Evolutionary conservation across 2,329 filamentous ascomycete species (phyloP), one percentile per base, ranked within the genome.

Genomic region (Diaporthe amygdali): DNA sequence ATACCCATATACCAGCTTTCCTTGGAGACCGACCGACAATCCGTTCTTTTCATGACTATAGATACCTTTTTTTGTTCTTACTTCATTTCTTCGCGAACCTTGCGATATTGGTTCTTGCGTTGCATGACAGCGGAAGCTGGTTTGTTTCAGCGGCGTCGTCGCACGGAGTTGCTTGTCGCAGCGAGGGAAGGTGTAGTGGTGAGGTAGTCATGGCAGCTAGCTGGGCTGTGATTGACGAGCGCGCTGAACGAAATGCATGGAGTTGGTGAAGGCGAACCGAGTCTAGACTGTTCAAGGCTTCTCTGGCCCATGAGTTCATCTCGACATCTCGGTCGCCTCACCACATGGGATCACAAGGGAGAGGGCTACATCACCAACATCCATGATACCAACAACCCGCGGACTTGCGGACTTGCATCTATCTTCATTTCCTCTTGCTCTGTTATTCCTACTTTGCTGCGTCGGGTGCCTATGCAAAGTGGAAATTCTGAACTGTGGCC

Each of bases 11-110:
- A 54, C 55, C 44, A 56, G 52, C 52, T 54, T 69, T 51, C 17
- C 54, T 66, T 61, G 69, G 52, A 39, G 30, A 68, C 69, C 64
- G 52, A 71, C 71, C 69, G 49, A 55, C 39, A 66, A 66, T 61
- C 51, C 71, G 25, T 47, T 73, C 64, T 22, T 66, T 68, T 68
- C 66, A 59, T 71, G 32, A 72, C 25, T 30, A 61, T 70, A 72
- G 61, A 70, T 56, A 67, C 52, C 52, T 56, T 37, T n/a, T 68
- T 54, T 8, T 46, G n/a, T n/a, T 14, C n/a, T 49, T 44, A 27
- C 44, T 32, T 52, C n/a, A 14, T 34, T 32, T 69, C 47, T 71
- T 39, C 27, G 39, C 34, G 34, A 46, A 15, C 56, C 34, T 66
- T 51, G 47, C 59, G 7, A 47, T 47, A 20, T 63, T 14, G 46